phyloP scores from a whole-genome alignment of 1,284 basidiomycete species.

The Ceratobasidium sp. region DNA sequence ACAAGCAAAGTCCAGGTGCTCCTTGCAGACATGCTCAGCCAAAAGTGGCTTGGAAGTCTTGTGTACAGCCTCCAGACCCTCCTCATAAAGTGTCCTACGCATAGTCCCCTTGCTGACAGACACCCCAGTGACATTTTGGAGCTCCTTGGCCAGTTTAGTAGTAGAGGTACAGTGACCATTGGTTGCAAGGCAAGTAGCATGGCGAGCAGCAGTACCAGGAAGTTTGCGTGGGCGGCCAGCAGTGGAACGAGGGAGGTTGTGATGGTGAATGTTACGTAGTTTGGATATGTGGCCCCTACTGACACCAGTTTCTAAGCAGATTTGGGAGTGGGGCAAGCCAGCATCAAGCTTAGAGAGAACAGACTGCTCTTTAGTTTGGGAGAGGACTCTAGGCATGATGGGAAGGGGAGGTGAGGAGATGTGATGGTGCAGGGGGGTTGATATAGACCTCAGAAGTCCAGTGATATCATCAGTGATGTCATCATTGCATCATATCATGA shows the following conservation, averaged over 20 bases:
- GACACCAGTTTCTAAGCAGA: background rate
- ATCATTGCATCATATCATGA: background rate
- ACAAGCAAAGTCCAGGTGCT: constrained; percentile 10
- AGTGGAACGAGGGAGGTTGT: background rate
- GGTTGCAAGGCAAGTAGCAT: constrained; percentile 14
- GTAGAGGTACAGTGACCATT: background rate
- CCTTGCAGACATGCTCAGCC: background rate
- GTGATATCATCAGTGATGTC: background rate
- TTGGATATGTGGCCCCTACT: background rate
- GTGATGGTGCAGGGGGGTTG: background rate
- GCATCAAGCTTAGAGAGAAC: constrained; percentile 25
- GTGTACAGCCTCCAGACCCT: background rate
- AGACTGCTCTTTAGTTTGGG: background rate
- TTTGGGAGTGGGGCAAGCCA: constrained; percentile 13
- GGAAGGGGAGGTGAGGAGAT: background rate
- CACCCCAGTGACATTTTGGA: background rate
- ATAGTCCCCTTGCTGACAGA: background rate
- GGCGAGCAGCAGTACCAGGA: background rate
- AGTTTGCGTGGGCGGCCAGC: background rate
- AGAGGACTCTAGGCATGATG: constrained; percentile 17
- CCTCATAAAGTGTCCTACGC: background rate
- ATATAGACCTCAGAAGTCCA: background rate
- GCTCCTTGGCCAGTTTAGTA: background rate
- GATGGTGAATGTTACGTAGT: background rate
- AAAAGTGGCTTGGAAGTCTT: background rate